Conservation (phyloP, 1,284 basidiomycete species). For the Puccinia polysora region DNA sequence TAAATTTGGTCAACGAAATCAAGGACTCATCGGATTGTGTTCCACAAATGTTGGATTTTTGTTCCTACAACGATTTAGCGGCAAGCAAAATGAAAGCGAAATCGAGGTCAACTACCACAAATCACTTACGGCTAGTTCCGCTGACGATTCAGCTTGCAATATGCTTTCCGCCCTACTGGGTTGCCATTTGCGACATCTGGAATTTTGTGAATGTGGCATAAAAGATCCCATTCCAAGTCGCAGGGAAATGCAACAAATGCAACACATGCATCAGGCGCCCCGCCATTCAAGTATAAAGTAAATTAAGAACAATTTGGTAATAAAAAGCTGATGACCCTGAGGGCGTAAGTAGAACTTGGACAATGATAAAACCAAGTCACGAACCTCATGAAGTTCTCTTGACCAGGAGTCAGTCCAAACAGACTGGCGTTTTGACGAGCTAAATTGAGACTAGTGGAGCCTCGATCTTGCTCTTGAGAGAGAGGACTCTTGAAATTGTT, state of each 20-base stretch:
- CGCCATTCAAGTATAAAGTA: too few species aligned
- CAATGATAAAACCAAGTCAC: not conserved
- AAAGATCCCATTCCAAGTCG: too few species aligned
- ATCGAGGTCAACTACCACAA: too few species aligned
- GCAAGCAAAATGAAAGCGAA: too few species aligned
- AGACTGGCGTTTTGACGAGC: constrained; percentile 21
- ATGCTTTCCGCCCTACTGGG: constrained; percentile 6
- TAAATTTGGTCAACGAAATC: too few species aligned
- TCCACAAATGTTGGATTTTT: too few species aligned
- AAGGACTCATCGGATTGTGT: too few species aligned
- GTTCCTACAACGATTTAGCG: too few species aligned
- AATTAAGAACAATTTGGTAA: not conserved
- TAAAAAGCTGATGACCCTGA: too few species aligned
- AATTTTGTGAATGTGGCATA: too few species aligned
- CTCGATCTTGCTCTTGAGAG: not conserved
- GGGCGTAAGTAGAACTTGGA: not conserved
- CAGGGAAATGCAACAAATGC: too few species aligned
- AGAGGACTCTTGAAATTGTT: not conserved
- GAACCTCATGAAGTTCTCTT: constrained; percentile 37
- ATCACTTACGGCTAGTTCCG: constrained; percentile 10
- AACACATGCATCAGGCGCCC: too few species aligned
- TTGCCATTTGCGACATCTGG: constrained; percentile 20
- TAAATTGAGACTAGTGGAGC: not conserved
- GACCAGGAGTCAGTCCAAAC: constrained; percentile 30
- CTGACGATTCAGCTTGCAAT: not conserved